phyloP scores from a whole-genome alignment of 352 stramenopile genomes.

The Pythium volutum region DNA sequence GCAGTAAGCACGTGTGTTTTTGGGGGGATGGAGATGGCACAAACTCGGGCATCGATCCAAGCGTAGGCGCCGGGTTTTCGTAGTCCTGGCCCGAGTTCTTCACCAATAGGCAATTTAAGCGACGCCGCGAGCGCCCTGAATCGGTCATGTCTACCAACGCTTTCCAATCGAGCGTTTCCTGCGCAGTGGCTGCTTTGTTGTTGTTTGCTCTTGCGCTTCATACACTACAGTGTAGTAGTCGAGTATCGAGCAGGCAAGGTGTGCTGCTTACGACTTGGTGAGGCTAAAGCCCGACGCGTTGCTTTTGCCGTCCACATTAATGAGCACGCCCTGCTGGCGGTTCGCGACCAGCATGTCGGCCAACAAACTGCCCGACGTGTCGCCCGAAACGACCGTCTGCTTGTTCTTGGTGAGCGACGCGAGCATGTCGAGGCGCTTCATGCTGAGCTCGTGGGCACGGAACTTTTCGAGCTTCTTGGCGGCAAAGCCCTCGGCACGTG shows the following conservation, averaged over 20 bases:
- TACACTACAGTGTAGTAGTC: too few species aligned
- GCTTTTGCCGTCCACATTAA: conserved; percentile 31
- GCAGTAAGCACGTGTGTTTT: neutral
- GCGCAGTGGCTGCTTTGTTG: neutral
- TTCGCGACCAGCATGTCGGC: conserved; percentile 35
- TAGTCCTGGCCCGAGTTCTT: too few species aligned
- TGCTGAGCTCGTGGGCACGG: conserved; percentile 26
- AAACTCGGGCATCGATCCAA: neutral
- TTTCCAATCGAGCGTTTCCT: conserved; percentile 22
- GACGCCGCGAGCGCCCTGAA: too few species aligned
- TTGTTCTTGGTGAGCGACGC: conserved; percentile 28
- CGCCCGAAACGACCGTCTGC: conserved; percentile 25
- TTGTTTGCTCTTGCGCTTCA: neutral
- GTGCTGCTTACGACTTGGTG: conserved; percentile 31
- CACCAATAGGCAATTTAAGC: too few species aligned
- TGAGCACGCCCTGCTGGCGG: conserved; percentile 30
- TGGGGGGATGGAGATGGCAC: neutral
- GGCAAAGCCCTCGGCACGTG: conserved; percentile 28
- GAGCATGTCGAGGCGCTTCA: conserved; percentile 31
- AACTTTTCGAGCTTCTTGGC: conserved; percentile 32
- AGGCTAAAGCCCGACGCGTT: conserved; percentile 21
- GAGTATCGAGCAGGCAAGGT: neutral
- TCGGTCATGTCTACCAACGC: neutral
- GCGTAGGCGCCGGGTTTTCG: neutral
- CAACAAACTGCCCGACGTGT: conserved; percentile 25